These are phyloP conservation scores for Leccinum olivaceopallidum DNA, from an alignment of 768 basidiomycete genomes.

Conservation along the genomic window DNA sequence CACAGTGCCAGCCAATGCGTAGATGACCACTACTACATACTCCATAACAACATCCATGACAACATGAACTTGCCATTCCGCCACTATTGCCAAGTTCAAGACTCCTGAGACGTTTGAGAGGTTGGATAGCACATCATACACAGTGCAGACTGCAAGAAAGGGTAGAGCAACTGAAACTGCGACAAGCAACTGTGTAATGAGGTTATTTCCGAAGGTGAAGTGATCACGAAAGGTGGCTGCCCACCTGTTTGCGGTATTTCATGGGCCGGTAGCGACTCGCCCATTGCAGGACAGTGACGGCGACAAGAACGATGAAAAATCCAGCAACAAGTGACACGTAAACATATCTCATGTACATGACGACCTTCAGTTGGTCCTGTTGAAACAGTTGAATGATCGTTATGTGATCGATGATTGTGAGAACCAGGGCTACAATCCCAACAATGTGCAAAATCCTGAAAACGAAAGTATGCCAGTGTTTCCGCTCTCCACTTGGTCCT, in stretches of 20 bases:
- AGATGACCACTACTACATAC: constrained; percentile 49
- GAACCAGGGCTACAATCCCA: constrained; percentile 28
- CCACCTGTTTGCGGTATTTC: constrained; percentile 29
- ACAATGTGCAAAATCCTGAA: constrained; percentile 32
- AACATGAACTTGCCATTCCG: no score
- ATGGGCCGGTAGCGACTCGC: constrained; percentile 41
- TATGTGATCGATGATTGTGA: no score
- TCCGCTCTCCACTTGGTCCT: constrained; percentile 24
- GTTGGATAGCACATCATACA: constrained; percentile 56
- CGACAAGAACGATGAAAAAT: constrained; percentile 45
- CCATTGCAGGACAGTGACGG: constrained; percentile 51
- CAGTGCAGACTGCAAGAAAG: constrained; percentile 49
- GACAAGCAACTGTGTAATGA: constrained; percentile 47
- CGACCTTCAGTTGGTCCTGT: no score
- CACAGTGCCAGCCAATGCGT: constrained; percentile 30
- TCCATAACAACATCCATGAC: constrained; percentile 64
- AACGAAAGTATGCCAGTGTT: neutral
- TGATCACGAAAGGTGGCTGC: constrained; percentile 27
- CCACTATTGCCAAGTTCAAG: no score
- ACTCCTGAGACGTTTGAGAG: no score
- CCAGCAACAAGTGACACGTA: constrained; percentile 32
- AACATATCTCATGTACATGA: no score
- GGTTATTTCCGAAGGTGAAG: constrained; percentile 6
- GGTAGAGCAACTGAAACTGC: constrained; percentile 58
- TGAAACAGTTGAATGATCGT: no score